Conservation (phyloP, 768 basidiomycete genomes). For the Pleurotus tuber-regium region DNA sequence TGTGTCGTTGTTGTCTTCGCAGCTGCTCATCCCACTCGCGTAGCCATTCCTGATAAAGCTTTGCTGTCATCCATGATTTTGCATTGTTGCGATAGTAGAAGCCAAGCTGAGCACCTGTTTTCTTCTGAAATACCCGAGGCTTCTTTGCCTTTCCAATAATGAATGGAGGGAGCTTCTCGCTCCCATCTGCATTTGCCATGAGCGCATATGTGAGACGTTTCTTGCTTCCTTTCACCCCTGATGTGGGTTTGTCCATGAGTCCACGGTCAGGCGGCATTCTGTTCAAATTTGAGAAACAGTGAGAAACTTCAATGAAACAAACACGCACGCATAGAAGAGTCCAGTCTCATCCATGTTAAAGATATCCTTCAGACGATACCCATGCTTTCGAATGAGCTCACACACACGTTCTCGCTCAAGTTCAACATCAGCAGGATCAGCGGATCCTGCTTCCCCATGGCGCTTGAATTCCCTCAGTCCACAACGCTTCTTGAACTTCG, state of each 20-base stretch:
- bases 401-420: too few relatives aligned
- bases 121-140: constrained; percentile 27
- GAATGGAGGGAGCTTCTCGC: constrained; percentile 25
- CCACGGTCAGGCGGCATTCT: constrained; percentile 31
- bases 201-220: constrained; percentile 29
- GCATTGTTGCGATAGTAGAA: constrained; percentile 34
- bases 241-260: constrained; percentile 18
- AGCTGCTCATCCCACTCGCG: constrained; percentile 28
- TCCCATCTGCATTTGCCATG: constrained; percentile 32
- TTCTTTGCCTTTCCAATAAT: constrained; percentile 30
- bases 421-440: too few relatives aligned
- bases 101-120: constrained; percentile 27
- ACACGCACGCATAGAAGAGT: constrained; percentile 29
- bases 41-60: constrained; percentile 34
- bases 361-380: constrained; percentile 26
- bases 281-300: constrained; percentile 1
- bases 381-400: constrained; percentile 23
- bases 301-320: neutral
- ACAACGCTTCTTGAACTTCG: too few relatives aligned
- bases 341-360: constrained; percentile 37
- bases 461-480: too few relatives aligned
- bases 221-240: constrained; percentile 33
- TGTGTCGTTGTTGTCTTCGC: constrained; percentile 16
- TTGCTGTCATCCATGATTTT: constrained; percentile 36
- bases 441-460: too few relatives aligned